A percentile compares a stretch with the other conserved stretches of the same genome.
Evolutionary conservation across 352 stramenopile genomes (phyloP).

Genomic region (Pilasporangium apinafurcum): DNA sequence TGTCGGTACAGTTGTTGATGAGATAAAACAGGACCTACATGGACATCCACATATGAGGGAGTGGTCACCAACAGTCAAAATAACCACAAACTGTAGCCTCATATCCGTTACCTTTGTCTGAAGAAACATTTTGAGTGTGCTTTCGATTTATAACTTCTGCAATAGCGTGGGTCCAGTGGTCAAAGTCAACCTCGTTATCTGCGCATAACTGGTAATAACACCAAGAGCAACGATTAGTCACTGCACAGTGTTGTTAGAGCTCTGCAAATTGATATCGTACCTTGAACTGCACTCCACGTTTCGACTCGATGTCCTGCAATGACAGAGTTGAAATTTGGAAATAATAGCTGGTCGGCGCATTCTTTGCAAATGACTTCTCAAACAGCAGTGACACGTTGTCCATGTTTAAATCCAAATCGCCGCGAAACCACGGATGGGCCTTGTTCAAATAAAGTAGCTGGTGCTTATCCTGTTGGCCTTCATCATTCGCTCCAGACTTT

Average conservation of each 20-base stretch:
- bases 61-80: not conserved
- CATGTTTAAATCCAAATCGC: slow-evolving; percentile 67
- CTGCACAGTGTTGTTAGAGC: not conserved
- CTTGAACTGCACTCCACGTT: slow-evolving; percentile 82
- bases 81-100: not conserved
- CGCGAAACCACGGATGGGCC: slow-evolving; percentile 72
- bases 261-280: slow-evolving; percentile 13
- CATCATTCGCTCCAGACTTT: not conserved
- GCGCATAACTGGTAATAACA: slow-evolving; percentile 45
- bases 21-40: slow-evolving; percentile 28
- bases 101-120: not conserved
- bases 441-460: slow-evolving; percentile 71
- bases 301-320: slow-evolving; percentile 73
- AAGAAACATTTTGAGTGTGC: slow-evolving; percentile 21
- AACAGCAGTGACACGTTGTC: slow-evolving; percentile 76
- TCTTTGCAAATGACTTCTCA: slow-evolving; percentile 71
- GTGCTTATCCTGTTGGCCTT: slow-evolving; percentile 6
- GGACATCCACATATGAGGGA: not conserved
- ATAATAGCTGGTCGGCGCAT: slow-evolving; percentile 75
- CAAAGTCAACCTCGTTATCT: slow-evolving; percentile 68
- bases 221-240: slow-evolving; percentile 1
- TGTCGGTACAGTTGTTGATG: slow-evolving; percentile 80
- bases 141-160: slow-evolving; percentile 74
- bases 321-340: slow-evolving; percentile 79
- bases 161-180: slow-evolving; percentile 75